Evolutionary conservation across 768 basidiomycete genomes (phyloP), one percentile per base, ranked within the genome.

Genomic region (Trametes elegans): DNA sequence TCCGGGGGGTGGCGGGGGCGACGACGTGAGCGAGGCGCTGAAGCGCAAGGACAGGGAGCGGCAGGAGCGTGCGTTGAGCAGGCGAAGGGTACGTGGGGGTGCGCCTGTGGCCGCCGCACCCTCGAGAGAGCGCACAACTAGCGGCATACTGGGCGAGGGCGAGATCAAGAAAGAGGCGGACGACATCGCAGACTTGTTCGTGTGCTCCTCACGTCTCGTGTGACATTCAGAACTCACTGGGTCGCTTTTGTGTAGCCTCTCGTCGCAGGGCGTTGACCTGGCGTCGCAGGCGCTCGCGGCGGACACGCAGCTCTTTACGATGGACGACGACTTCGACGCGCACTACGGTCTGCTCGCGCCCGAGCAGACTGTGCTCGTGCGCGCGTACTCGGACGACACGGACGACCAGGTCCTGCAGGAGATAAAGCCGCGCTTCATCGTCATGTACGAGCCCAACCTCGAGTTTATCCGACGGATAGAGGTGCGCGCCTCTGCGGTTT

Each of bases 371-470:
- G 84, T 98, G 19, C 69, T 98, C 36, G 81, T 99, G 27, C 82
- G 95, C 3, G 81, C 90, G 1, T 99, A 93, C 65, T 85, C 89
- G 0, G 94, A 94, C 41, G 97, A 98, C 66, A 83, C 88, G 2
- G 97, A 99, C 62, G 97, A 99, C 68, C 80, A 85, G 35, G 73
- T 98, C 45, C 75, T 99, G 28, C 79, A 83, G 36, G 96, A 99
- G 67, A 76, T 98, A 7, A 78, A 87, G 56, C 97, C 97, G 2
- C 83, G 87, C 58, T 98, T 94, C 66, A 87, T 99, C 48, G 84
- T 98, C 42, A 92, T 98, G 88, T 93, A 88, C 60, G 97, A 99
- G 65, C 94, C 96, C 2, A 90, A 85, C 63, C 87, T 93, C 67
- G 90, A 96, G 48, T 99, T 98, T 63, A 82, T 98, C 32, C 78